Base-by-base conservation (phyloP, 1,284 basidiomycete species). In the Sanguinoderma infundibulare region DNA sequence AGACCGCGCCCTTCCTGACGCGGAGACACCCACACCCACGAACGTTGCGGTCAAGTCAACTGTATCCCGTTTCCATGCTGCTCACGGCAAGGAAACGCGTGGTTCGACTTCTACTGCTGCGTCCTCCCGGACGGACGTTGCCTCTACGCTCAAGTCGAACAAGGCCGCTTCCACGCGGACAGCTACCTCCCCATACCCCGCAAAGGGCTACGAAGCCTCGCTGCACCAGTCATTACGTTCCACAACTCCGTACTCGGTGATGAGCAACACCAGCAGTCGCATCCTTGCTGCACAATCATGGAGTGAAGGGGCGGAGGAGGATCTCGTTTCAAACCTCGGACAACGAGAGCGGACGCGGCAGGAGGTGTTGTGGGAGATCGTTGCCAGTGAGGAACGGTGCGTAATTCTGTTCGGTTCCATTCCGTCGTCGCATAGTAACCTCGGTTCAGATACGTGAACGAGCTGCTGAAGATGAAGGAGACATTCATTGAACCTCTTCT, bases 321-420 rank as follows among this genome's bases (percentile, higher is more conserved):
- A 99, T 73, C 86, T 99, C 34, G 95, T 98, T 8, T 89, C 90
- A 44, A 97, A 99, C 72, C 81, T 99, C 22, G 94, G 95, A 22
- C 90, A 94, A 24, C 85, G 96, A 60, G 97, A 99, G 74, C 87
- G 97, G 55, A 98, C 95, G 32, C 84, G 97, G 54, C 97, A 98
- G 75, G 97, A 99, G 79, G 97, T 98, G 3, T 77, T 99, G 35
- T 98, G 96, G 85, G 97, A 99, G 79, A 98, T 99, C 68, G 96
- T 99, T 50, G 92, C 94, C 40, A 96, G 94, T 69, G 97, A 98
- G 77, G 96, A 98, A 75, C 86, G 96, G 92, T 95, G 71, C 71
- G 83, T 83, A 49, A n/a, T 40, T 39, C 26, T 50, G 5, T 47
- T 57, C 50, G 8, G 39, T 55, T 51, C 58, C 38, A 35, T 62